Evolutionary conservation across 2,329 filamentous ascomycete genomes (phyloP), one percentile per base, ranked within the genome.

Genomic region (Lachnellula arida): DNA sequence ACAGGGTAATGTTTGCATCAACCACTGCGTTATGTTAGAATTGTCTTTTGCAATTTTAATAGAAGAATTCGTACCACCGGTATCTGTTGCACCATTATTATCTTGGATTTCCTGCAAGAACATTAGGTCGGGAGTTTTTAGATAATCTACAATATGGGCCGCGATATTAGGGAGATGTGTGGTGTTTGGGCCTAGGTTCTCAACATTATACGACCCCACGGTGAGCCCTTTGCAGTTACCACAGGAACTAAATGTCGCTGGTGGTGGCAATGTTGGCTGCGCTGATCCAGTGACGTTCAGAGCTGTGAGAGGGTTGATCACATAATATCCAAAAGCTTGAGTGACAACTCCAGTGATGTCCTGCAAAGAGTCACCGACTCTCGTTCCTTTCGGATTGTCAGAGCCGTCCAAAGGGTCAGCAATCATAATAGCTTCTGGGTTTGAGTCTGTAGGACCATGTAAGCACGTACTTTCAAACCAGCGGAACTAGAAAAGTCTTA

Each of bases 21-120:
- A 78, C 74, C n/a, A 78, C 66, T 64, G 25, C 11, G 2, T 25
- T 28, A 39, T 4, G 19, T 39, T 25, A 48, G 46, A 8, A 49
- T 42, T 11, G 50, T 53, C 23, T 58, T n/a, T 37, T 9, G 8
- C 11, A 17, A 25, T 4, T 9, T 14, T 19, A 8, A 28, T 5
- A 19, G 5, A 22, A 8, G 15, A n/a, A 22, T 5, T 49, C 55
- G n/a, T 32, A 60, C 78, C 75, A 58, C 79, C 84, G 61, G 88
- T 78, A 68, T 88, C 77, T 12, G 77, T 81, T 2, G 77, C 69
- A 14, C 86, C 86, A 42, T 76, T 76, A 66, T 89, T 76, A 66
- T 89, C 87, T 70, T 89, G 87, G 46, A 89, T 74, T 70, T 89
- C 87, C 68, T 89, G 86, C 3, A 90, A 65, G 66, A 88, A 87